A percentile compares a stretch with the other conserved stretches of the same genome.
These are phyloP conservation scores for Venturia nashicola DNA, from an alignment of 2,329 filamentous ascomycete genomes.

Conservation along the genomic window DNA sequence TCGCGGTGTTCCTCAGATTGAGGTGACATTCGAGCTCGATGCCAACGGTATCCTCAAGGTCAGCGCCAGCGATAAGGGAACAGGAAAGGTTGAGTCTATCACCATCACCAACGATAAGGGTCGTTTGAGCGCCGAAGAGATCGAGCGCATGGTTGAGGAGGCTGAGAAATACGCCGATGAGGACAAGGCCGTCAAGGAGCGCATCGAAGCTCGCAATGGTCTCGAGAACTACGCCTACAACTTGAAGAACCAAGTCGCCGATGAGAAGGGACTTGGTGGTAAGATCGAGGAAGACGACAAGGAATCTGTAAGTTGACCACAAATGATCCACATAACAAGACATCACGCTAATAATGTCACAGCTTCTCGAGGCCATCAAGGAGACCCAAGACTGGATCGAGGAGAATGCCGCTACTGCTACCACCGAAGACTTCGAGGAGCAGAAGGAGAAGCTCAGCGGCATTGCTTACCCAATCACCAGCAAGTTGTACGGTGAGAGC, in stretches of 20 bases:
- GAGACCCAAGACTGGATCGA: slow-evolving; percentile 95
- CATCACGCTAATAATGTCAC: slow-evolving; percentile 22
- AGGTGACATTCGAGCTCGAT: slow-evolving; percentile 95
- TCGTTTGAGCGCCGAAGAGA: slow-evolving; percentile 89
- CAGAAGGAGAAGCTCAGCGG: slow-evolving; percentile 98
- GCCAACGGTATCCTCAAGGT: slow-evolving; percentile 98
- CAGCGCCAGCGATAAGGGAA: slow-evolving; percentile 92
- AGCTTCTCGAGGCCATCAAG: slow-evolving; percentile 91
- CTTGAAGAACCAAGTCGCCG: slow-evolving; percentile 98
- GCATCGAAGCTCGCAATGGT: slow-evolving; percentile 90
- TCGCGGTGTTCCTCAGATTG: slow-evolving; percentile 93
- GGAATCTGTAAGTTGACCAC: slow-evolving; percentile 58
- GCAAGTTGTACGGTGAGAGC: slow-evolving; percentile 73
- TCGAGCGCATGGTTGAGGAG: slow-evolving; percentile 97
- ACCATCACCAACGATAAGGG: slow-evolving; percentile 99
- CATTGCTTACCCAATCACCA: slow-evolving; percentile 96
- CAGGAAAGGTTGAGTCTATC: slow-evolving; percentile 92
- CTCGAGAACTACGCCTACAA: slow-evolving; percentile 99
- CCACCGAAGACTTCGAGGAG: slow-evolving; percentile 93
- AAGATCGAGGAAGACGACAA: slow-evolving; percentile 99
- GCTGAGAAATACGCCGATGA: slow-evolving; percentile 98
- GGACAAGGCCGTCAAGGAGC: slow-evolving; percentile 95
- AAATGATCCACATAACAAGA: background rate
- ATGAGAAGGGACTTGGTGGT: slow-evolving; percentile 90
- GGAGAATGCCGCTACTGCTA: slow-evolving; percentile 77